Evolutionary conservation across 2,329 filamentous ascomycete genomes (phyloP), one percentile per base, ranked within the genome.

Genomic region (Fusarium euwallaceae): DNA sequence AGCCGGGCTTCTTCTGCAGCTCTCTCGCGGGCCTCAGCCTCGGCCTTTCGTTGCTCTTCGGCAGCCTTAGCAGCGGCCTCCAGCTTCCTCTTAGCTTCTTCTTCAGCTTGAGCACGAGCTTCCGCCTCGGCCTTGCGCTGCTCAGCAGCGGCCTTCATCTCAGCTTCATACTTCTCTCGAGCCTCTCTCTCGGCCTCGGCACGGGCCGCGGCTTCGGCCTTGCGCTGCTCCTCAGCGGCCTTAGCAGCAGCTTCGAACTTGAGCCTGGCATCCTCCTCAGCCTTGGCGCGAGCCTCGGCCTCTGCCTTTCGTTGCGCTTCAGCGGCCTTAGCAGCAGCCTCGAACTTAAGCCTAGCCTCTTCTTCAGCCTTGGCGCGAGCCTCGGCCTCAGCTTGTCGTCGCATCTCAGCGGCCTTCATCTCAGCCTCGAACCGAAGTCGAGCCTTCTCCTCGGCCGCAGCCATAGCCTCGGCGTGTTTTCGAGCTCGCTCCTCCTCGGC

Each of bases 1-100:
- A 83, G 82, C 64, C 83, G 82, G 2, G 85, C 84, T 61, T 86
- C 85, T 61, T 87, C 88, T 43, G 87, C 81, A 1, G 85, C 85
- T 67, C 79, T 84, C 53, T 83, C 73, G 70, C 84, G 82, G 29
- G 87, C 87, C 20, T 87, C 87, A 20, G 86, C 86, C 4, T 85
- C 82, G 71, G 85, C 86, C 86, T 87, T 70, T 82, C 83, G 78
- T 11, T 80, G 82, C 24, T 84, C 86, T 60, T 86, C 87, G 4
- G 86, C 87, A 9, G 82, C 83, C 45, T 51, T 51, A 6, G 45
- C 45, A 51, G 45, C 45, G 16, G 45, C 45, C 20, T 51, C 45
- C 22, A 51, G 17, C 69, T 81, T 83, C 66, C 83, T 80, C 69
- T 87, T 84, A 0, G 83, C 82, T 62, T 88, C 86, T 61, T 86